Percentiles rank a stretch among this genome's conserved stretches.
phyloP scores from a whole-genome alignment of 23 red algal species.

The Pyropia yezoensis region DNA sequence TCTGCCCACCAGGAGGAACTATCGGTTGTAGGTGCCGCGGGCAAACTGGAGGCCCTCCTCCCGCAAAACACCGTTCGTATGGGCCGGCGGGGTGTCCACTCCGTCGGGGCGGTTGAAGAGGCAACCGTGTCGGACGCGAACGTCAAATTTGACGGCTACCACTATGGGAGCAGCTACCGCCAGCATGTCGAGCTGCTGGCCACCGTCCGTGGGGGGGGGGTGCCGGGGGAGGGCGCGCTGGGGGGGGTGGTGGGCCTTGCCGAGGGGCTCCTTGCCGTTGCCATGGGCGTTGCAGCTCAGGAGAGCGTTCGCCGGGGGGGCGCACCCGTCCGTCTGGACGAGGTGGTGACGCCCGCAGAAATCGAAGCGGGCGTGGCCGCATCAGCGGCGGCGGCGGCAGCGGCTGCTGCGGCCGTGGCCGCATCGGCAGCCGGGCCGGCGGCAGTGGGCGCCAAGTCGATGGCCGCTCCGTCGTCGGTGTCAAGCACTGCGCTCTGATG shows the following conservation, averaged over 20 bases:
- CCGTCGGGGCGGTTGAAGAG: slow-evolving; percentile 23
- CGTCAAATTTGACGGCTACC: slow-evolving; percentile 50
- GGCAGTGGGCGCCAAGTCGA: too few relatives aligned
- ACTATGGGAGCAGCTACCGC: slow-evolving; percentile 48
- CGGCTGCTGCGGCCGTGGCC: too few relatives aligned
- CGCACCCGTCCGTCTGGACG: slow-evolving; percentile 12
- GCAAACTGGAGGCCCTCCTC: slow-evolving; percentile 56
- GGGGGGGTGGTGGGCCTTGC: slow-evolving; percentile 12
- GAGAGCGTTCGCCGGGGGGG: slow-evolving; percentile 21
- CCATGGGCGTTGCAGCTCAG: slow-evolving; percentile 57
- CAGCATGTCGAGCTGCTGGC: slow-evolving; percentile 51
- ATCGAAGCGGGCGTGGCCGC: too few relatives aligned
- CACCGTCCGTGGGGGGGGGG: slow-evolving; percentile 2
- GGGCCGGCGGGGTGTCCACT: slow-evolving; percentile 22
- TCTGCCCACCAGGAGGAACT: slow-evolving; percentile 53
- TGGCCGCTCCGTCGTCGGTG: too few relatives aligned
- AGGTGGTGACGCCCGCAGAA: slow-evolving; percentile 29
- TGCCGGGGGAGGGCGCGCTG: background rate
- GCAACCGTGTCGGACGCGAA: slow-evolving; percentile 26
- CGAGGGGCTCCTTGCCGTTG: slow-evolving; percentile 48
- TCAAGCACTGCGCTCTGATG: too few relatives aligned
- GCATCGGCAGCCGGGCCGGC: too few relatives aligned
- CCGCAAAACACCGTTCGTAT: slow-evolving; percentile 44
- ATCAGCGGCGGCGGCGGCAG: too few relatives aligned
- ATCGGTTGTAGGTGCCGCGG: slow-evolving; percentile 24